Conservation (phyloP, 805 yeast genomes). For the Ogataea allantospora region DNA sequence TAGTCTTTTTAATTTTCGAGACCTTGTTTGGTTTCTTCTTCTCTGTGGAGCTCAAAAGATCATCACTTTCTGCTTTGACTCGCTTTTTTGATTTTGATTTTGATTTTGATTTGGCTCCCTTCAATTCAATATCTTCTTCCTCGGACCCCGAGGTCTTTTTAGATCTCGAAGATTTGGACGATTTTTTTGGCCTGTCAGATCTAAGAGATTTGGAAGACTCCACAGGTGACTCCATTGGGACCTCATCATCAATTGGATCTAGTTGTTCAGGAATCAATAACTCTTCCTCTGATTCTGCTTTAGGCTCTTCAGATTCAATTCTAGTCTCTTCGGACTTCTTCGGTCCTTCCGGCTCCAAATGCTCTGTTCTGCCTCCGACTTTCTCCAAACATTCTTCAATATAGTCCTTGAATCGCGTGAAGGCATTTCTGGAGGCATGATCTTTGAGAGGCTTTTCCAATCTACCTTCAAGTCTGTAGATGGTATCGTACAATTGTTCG, state of each 20-base stretch:
- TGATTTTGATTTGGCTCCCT: neutral
- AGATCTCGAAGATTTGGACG: constrained; percentile 1
- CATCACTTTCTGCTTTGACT: constrained; percentile 2
- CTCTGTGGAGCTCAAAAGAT: neutral
- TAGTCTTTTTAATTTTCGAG: neutral
- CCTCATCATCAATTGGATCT: neutral
- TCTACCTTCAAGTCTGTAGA: constrained; percentile 28
- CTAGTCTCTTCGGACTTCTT: neutral
- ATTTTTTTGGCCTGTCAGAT: constrained; percentile 1
- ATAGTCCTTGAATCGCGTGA: constrained; percentile 25
- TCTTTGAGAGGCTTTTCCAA: constrained; percentile 27
- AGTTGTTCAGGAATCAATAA: neutral
- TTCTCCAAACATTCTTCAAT: constrained; percentile 27
- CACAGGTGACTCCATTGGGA: constrained; percentile 1
- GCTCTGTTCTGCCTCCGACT: constrained; percentile 14
- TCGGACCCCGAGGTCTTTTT: neutral
- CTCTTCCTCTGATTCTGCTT: neutral
- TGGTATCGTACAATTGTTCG: constrained; percentile 21
- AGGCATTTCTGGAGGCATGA: constrained; percentile 24
- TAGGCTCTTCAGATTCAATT: neutral
- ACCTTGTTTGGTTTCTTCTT: neutral
- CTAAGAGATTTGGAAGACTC: neutral
- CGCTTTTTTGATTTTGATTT: neutral
- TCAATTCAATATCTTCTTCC: too few relatives aligned
- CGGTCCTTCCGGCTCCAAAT: neutral